These are phyloP conservation scores for Scedosporium aurantiacum DNA, from an alignment of 2,329 filamentous ascomycete species.

Conservation along the genomic window DNA sequence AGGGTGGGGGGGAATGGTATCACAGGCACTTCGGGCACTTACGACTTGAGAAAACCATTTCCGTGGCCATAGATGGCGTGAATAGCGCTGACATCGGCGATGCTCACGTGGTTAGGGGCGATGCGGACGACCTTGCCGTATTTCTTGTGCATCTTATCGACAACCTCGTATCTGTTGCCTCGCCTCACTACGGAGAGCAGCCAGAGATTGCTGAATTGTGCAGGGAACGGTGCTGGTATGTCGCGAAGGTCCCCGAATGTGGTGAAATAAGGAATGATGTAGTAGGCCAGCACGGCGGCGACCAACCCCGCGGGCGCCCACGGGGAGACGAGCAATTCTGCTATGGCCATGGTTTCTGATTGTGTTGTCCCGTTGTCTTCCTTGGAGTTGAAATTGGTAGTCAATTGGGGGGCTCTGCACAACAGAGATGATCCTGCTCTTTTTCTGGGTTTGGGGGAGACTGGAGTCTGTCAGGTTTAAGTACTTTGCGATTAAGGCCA, in stretches of 20 bases:
- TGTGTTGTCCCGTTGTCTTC: no score
- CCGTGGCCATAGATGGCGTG: constrained; percentile 67
- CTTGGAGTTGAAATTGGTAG: no score
- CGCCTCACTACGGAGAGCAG: constrained; percentile 55
- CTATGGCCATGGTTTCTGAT: background rate
- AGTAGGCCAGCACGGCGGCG: constrained; percentile 2
- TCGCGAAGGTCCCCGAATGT: constrained; percentile 37
- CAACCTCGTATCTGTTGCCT: constrained; percentile 51
- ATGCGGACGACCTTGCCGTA: constrained; percentile 72
- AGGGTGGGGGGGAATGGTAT: fast-evolving
- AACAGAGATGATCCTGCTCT: no score
- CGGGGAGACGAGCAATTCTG: background rate
- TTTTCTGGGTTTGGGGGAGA: no score
- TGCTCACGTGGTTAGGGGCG: constrained; percentile 71
- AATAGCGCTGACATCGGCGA: constrained; percentile 73
- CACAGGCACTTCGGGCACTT: constrained; percentile 23
- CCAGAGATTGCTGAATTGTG: constrained; percentile 69
- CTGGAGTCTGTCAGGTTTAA: no score
- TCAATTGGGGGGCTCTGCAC: no score
- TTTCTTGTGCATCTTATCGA: constrained; percentile 65
- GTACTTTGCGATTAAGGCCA: no score
- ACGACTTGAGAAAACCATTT: constrained; percentile 65
- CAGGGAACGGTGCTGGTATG: constrained; percentile 53
- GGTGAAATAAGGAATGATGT: constrained; percentile 45
- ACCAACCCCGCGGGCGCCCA: constrained; percentile 3